Evolutionary conservation across 169 alveolate genomes (phyloP).

Genomic region (Cryptosporidium tyzzeri): DNA sequence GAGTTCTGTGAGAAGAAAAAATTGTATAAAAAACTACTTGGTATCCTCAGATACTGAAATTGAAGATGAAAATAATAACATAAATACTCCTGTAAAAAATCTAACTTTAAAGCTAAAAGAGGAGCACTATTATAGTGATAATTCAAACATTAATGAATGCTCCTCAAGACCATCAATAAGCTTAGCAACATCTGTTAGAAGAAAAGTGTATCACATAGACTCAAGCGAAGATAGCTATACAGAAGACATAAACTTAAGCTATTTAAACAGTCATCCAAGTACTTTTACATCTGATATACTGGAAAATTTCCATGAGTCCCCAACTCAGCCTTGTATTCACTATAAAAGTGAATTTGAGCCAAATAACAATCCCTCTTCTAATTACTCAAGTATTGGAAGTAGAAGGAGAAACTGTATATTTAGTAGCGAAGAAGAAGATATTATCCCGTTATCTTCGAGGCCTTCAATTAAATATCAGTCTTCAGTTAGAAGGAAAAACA

Average conservation of each 20-base stretch:
- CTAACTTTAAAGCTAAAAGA: neutral
- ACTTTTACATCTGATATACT: neutral
- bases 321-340: slow-evolving; percentile 54
- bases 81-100: slow-evolving; percentile 18
- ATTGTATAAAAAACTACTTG: neutral
- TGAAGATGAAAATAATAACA: slow-evolving; percentile 1
- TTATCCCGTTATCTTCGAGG: slow-evolving; percentile 10
- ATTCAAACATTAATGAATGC: neutral
- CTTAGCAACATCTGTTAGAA: slow-evolving; percentile 43
- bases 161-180: slow-evolving; percentile 53
- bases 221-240: slow-evolving; percentile 32
- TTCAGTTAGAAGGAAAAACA: slow-evolving; percentile 70
- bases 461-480: slow-evolving; percentile 64
- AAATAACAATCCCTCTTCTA: neutral
- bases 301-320: neutral
- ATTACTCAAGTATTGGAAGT: neutral
- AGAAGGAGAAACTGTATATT: slow-evolving; percentile 39
- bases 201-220: slow-evolving; percentile 19
- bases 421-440: slow-evolving; percentile 28
- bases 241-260: neutral
- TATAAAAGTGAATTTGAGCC: slow-evolving; percentile 29
- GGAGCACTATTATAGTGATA: slow-evolving; percentile 3
- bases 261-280: neutral
- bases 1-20: slow-evolving; percentile 57
- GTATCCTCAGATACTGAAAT: slow-evolving; percentile 42